Evolutionary conservation across 176 grass and related monocot species (phyloP).

Genomic region (Oryza officinalis): DNA sequence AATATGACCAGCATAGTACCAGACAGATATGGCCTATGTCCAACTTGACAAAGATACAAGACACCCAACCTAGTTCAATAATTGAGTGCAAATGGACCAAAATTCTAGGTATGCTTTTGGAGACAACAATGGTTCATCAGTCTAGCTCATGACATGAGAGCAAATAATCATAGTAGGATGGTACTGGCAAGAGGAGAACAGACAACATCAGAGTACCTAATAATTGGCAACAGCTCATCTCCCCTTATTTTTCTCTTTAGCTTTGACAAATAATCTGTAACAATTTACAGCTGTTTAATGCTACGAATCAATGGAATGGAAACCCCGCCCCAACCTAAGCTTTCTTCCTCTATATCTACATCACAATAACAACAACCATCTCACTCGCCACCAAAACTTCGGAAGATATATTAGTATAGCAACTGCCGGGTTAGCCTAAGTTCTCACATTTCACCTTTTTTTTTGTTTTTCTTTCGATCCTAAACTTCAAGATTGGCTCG

Average conservation of each 20-base stretch:
- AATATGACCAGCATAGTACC: neutral
- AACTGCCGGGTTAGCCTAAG: constrained; percentile 17
- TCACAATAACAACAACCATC: constrained; percentile 44
- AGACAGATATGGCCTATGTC: neutral
- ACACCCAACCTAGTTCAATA: neutral
- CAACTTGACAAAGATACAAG: neutral
- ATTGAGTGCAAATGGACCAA: neutral
- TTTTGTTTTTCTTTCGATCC: constrained; percentile 28
- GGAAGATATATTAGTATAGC: constrained; percentile 29
- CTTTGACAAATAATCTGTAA: constrained; percentile 53
- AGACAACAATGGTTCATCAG: constrained; percentile 9
- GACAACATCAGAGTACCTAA: constrained; percentile 24
- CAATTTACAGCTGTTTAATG: constrained; percentile 73
- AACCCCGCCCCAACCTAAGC: constrained; percentile 34
- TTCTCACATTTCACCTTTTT: constrained; percentile 8
- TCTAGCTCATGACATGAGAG: constrained; percentile 26
- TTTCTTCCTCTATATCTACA: constrained; percentile 38
- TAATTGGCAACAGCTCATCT: constrained; percentile 38
- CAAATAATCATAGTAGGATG: neutral
- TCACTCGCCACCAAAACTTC: constrained; percentile 53
- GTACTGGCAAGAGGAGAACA: constrained; percentile 2
- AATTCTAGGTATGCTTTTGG: constrained; percentile 15
- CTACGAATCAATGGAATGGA: constrained; percentile 57
- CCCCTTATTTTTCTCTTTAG: constrained; percentile 47
- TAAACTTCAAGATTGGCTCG: constrained; percentile 57